Percentiles rank a stretch among this genome's conserved stretches.
Conservation (phyloP, 2,329 filamentous ascomycete genomes). For the Trichophyton verrucosum region DNA sequence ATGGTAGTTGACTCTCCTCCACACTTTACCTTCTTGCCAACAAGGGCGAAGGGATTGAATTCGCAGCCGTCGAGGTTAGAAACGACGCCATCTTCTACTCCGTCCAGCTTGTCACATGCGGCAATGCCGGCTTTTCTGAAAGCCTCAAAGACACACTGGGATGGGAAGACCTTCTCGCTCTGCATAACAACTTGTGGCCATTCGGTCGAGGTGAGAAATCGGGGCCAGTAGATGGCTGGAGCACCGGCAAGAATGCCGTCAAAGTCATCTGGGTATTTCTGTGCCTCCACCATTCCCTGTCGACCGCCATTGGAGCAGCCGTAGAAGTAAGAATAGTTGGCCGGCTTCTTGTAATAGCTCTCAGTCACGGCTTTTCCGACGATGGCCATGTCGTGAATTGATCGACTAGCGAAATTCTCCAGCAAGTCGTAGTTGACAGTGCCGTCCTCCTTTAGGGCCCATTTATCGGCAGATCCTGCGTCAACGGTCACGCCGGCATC, state of each 20-base stretch:
- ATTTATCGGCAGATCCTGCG: neutral
- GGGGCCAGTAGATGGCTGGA: neutral
- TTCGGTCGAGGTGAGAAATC: neutral
- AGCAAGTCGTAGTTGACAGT: neutral
- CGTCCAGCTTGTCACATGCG: conserved; percentile 1
- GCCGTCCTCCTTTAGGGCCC: neutral
- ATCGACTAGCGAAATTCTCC: neutral
- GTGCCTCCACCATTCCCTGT: conserved; percentile 1
- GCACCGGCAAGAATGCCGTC: conserved; percentile 2
- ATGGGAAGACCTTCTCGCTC: neutral
- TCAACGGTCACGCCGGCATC: neutral
- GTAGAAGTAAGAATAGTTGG: conserved; percentile 5
- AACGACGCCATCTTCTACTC: neutral
- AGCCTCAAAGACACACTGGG: neutral
- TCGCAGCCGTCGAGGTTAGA: neutral
- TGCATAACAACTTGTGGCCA: conserved; percentile 1
- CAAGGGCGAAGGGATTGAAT: neutral
- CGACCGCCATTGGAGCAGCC: conserved; percentile 6
- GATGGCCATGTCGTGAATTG: neutral
- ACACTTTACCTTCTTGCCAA: neutral
- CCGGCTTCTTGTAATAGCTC: neutral
- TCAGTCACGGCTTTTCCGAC: neutral
- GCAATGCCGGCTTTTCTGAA: neutral
- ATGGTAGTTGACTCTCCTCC: neutral
- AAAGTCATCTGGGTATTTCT: conserved; percentile 2